These are phyloP conservation scores for Sporothrix protearum DNA, from an alignment of 2,329 filamentous ascomycete species.

Conservation along the genomic window DNA sequence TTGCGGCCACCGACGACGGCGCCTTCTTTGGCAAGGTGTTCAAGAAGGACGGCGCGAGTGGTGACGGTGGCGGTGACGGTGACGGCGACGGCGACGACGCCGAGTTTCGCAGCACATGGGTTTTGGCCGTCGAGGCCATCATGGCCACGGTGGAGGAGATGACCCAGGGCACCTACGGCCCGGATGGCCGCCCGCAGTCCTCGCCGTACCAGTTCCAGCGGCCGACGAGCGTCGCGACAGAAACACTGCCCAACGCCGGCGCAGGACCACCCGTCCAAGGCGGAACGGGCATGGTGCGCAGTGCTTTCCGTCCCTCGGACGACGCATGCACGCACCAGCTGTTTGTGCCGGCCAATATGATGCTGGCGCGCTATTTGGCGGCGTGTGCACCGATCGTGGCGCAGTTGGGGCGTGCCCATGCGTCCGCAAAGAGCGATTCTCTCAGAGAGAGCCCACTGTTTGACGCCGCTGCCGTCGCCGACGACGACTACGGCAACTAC, in stretches of 20 bases:
- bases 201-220: conserved; percentile 68
- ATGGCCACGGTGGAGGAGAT: conserved; percentile 62
- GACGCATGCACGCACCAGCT: conserved; percentile 74
- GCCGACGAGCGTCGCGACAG: conserved; percentile 62
- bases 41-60: background rate
- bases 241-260: conserved; percentile 66
- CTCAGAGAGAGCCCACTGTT: background rate
- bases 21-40: conserved; percentile 57
- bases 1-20: conserved; percentile 61
- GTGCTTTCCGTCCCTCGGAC: conserved; percentile 75
- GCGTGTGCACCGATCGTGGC: conserved; percentile 39
- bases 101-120: conserved; percentile 62
- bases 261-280: conserved; percentile 68
- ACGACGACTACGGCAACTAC: conserved; percentile 14
- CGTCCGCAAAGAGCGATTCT: conserved; percentile 24
- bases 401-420: conserved; percentile 31
- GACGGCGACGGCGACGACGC: conserved; percentile 48
- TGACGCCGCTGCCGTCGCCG: background rate
- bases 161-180: conserved; percentile 60
- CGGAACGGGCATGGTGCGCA: conserved; percentile 67
- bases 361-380: conserved; percentile 56
- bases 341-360: conserved; percentile 75
- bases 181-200: conserved; percentile 50
- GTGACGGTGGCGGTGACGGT: conserved; percentile 42
- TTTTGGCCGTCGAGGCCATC: conserved; percentile 61